These are phyloP conservation scores for Uronychia setigera DNA, from an alignment of 73 alveolate species.

Conservation along the genomic window DNA sequence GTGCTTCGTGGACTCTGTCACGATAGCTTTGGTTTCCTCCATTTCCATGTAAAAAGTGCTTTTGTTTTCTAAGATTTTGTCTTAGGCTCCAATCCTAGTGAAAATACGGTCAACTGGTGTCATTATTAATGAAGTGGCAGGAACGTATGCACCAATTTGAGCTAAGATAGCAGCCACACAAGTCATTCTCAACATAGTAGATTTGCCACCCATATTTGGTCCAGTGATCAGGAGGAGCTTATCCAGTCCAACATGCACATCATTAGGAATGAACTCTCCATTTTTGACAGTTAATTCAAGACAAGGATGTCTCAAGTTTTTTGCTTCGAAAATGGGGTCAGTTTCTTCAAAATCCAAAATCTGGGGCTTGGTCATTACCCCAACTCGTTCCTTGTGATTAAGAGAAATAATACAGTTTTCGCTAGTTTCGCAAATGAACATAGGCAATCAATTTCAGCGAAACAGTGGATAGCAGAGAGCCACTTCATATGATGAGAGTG, in stretches of 20 bases:
- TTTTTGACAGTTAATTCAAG: constrained; percentile 23
- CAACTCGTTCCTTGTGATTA: background rate
- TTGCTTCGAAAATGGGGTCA: constrained; percentile 9
- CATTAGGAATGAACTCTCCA: constrained; percentile 55
- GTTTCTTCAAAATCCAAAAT: constrained; percentile 6
- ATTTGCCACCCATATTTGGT: constrained; percentile 98
- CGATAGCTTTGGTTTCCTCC: constrained; percentile 91
- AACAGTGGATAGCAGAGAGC: constrained; percentile 33
- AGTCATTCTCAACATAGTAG: constrained; percentile 87
- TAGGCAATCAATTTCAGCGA: constrained; percentile 55
- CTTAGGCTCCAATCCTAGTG: constrained; percentile 95
- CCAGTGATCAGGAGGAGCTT: constrained; percentile 85
- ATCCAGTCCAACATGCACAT: constrained; percentile 28
- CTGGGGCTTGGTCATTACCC: constrained; percentile 49
- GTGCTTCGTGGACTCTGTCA: constrained; percentile 76
- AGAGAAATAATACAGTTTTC: too few relatives aligned
- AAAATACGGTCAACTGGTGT: constrained; percentile 90
- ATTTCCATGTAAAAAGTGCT: constrained; percentile 93
- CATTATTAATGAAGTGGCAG: constrained; percentile 81
- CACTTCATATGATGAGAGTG: constrained; percentile 26
- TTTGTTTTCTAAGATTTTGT: constrained; percentile 86
- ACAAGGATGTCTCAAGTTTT: constrained; percentile 55
- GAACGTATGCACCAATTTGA: constrained; percentile 94
- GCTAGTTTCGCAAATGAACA: constrained; percentile 28
- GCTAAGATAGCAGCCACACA: constrained; percentile 88